phyloP scores from a whole-genome alignment of 208 protist genomes.

The Giardia duodenalis region DNA sequence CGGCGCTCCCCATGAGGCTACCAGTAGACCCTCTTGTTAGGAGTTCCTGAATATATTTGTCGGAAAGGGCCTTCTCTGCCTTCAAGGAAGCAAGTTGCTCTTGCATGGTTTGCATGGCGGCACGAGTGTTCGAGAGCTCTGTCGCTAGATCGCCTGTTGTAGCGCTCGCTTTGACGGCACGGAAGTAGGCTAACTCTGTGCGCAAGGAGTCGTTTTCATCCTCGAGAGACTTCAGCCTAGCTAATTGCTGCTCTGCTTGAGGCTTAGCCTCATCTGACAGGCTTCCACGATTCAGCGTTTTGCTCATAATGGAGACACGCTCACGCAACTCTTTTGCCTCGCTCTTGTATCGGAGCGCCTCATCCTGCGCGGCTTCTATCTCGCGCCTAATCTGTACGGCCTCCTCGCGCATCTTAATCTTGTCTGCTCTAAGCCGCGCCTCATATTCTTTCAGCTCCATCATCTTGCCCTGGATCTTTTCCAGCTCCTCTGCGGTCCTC shows the following conservation, averaged over 20 bases:
- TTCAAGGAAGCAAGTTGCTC: background rate
- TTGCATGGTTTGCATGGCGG: background rate
- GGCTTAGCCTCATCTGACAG: too few species aligned
- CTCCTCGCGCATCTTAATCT: background rate
- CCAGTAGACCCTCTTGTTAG: background rate
- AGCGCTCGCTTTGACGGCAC: background rate
- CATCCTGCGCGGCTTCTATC: background rate
- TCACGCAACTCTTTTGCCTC: background rate
- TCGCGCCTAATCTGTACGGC: background rate
- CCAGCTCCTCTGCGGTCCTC: background rate
- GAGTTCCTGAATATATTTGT: background rate
- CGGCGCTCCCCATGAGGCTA: background rate
- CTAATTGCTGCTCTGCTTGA: too few species aligned
- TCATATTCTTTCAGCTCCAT: background rate
- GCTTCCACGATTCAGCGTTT: too few species aligned
- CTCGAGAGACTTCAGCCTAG: background rate
- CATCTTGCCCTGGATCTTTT: slow-evolving; percentile 2
- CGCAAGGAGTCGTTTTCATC: background rate
- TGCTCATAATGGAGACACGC: too few species aligned
- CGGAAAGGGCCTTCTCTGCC: background rate
- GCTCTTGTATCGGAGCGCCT: background rate
- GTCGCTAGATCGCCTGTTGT: background rate
- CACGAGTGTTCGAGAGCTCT: background rate
- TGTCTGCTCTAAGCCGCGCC: background rate
- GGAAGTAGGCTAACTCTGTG: background rate